A percentile compares a stretch with the other conserved stretches of the same genome.
Conservation (phyloP, 1,284 basidiomycete species). For the Ustilago crameri region DNA sequence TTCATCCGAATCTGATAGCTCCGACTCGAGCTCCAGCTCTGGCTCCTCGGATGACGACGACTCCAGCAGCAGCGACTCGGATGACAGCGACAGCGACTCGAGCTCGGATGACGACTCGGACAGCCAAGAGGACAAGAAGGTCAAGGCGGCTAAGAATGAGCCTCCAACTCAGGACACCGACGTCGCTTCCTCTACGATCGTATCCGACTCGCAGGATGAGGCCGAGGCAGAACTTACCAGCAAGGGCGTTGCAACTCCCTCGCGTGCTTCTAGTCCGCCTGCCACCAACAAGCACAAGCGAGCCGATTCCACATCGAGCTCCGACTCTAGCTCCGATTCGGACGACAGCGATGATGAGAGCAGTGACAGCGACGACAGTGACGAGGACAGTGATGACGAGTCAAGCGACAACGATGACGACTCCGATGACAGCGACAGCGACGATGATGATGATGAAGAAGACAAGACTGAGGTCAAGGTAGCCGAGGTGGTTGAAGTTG, state of each 20-base stretch:
- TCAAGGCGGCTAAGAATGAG: conserved; percentile 29
- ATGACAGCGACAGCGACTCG: conserved; percentile 20
- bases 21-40: conserved; percentile 11
- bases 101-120: conserved; percentile 17
- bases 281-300: conserved; percentile 35
- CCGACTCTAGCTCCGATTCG: conserved; percentile 22
- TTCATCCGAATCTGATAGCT: conserved; percentile 22
- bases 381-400: conserved; percentile 19
- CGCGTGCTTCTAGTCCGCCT: conserved; percentile 4
- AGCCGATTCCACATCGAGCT: conserved; percentile 7
- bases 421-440: conserved; percentile 19
- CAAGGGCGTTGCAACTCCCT: conserved; percentile 38
- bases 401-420: conserved; percentile 21
- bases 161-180: conserved; percentile 32
- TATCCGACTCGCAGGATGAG: conserved; percentile 46
- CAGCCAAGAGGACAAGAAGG: conserved; percentile 30
- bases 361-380: conserved; percentile 17
- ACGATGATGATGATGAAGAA: conserved; percentile 17
- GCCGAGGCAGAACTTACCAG: conserved; percentile 37
- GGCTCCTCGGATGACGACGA: conserved; percentile 6
- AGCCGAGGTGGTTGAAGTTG: conserved; percentile 17
- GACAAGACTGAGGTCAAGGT: conserved; percentile 17
- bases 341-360: conserved; percentile 19
- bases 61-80: conserved; percentile 17
- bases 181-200: conserved; percentile 33